Conservation (phyloP, 495 filamentous ascomycete species). For the Hapsidospora chrysogenum region DNA sequence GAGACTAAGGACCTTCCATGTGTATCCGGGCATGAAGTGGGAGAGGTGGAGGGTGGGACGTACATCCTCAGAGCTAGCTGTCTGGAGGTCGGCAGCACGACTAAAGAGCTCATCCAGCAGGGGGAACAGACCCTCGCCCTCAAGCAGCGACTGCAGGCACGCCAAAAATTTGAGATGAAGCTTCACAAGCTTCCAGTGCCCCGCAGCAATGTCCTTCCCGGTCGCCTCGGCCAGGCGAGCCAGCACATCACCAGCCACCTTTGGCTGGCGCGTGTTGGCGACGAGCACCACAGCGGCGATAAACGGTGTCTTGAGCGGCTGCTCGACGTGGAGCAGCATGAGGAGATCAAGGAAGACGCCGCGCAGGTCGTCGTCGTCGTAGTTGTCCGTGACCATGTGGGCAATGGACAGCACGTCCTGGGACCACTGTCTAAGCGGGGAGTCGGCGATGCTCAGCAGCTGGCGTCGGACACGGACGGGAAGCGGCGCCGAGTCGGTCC, state of each 20-base stretch:
- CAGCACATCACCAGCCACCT: slow-evolving; percentile 53
- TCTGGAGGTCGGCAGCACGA: slow-evolving; percentile 75
- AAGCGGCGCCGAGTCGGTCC: slow-evolving; percentile 65
- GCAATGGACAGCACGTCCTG: slow-evolving; percentile 68
- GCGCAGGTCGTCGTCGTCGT: slow-evolving; percentile 54
- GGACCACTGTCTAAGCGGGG: slow-evolving; percentile 60
- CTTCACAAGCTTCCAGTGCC: slow-evolving; percentile 83
- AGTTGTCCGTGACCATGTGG: slow-evolving; percentile 58
- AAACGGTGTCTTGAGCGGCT: slow-evolving; percentile 94
- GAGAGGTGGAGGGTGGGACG: slow-evolving; percentile 17
- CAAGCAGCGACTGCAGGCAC: slow-evolving; percentile 60
- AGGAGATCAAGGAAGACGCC: slow-evolving; percentile 52
- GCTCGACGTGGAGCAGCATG: slow-evolving; percentile 66
- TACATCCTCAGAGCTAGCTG: slow-evolving; percentile 77
- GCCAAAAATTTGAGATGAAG: slow-evolving; percentile 74
- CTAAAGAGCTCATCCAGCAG: slow-evolving; percentile 73
- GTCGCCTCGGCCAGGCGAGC: slow-evolving; percentile 35
- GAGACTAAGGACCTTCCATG: too few relatives aligned
- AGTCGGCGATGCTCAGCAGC: slow-evolving; percentile 72
- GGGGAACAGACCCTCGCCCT: slow-evolving; percentile 73
- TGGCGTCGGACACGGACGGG: slow-evolving; percentile 63
- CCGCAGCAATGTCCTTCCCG: slow-evolving; percentile 45
- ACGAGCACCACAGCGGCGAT: slow-evolving; percentile 65
- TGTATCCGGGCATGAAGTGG: too few relatives aligned
- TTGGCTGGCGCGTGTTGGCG: slow-evolving; percentile 54